These are phyloP conservation scores for Podosphaera fusca DNA, from an alignment of 2,329 filamentous ascomycete species.

Conservation along the genomic window DNA sequence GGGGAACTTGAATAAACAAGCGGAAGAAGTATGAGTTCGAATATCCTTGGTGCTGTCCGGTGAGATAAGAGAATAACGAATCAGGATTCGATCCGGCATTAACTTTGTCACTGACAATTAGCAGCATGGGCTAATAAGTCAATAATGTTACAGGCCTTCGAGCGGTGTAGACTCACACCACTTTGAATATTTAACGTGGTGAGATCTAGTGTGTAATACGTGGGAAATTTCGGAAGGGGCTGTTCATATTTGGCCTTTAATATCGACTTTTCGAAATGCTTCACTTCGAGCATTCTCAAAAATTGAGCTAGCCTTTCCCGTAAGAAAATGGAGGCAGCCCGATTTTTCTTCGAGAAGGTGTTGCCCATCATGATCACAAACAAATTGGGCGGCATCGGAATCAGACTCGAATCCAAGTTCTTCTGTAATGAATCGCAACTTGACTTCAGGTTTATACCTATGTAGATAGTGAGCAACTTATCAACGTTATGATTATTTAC, in stretches of 20 bases:
- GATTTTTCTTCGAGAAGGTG: constrained; percentile 55
- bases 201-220: neutral
- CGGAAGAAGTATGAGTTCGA: too few relatives aligned
- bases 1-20: too few relatives aligned
- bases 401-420: constrained; percentile 92
- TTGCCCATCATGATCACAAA: constrained; percentile 58
- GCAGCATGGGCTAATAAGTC: too few relatives aligned
- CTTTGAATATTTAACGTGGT: too few relatives aligned
- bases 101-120: too few relatives aligned
- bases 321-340: constrained; percentile 49
- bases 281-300: constrained; percentile 53
- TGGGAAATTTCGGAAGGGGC: neutral
- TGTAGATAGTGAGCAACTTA: constrained; percentile 22
- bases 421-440: constrained; percentile 77
- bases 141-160: too few relatives aligned
- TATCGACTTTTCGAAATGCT: constrained; percentile 76
- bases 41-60: too few relatives aligned
- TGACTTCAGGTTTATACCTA: constrained; percentile 83
- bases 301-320: constrained; percentile 44
- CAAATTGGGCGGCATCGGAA: constrained; percentile 72
- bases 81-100: too few relatives aligned
- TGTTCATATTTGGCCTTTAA: constrained; percentile 75
- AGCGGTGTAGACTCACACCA: too few relatives aligned
- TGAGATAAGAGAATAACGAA: too few relatives aligned
- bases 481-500: constrained; percentile 19